phyloP scores from a whole-genome alignment of 2,329 filamentous ascomycete species.

The Xylaria hypoxylon region DNA sequence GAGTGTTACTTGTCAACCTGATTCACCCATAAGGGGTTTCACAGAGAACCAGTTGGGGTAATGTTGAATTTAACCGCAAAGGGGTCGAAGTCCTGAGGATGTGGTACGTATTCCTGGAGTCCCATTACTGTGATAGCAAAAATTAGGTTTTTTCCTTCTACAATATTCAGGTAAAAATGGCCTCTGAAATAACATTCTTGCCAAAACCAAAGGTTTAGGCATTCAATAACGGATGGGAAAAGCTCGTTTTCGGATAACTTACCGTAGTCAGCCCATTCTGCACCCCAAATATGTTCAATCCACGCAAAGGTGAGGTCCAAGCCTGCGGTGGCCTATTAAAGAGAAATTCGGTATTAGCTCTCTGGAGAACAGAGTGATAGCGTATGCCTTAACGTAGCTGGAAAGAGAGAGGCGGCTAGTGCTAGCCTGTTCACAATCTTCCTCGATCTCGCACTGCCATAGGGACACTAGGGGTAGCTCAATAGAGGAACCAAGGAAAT shows the following conservation, averaged over 20 bases:
- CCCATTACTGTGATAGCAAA: slow-evolving; percentile 54
- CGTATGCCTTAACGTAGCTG: too few relatives aligned
- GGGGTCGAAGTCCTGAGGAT: slow-evolving; percentile 47
- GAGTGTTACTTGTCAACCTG: too few relatives aligned
- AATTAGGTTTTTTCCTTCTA: neutral
- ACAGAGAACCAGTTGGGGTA: slow-evolving; percentile 36
- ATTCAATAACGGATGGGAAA: neutral
- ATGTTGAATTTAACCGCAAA: slow-evolving; percentile 47
- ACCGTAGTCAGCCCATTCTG: slow-evolving; percentile 54
- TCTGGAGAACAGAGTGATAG: too few relatives aligned
- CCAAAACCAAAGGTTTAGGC: neutral
- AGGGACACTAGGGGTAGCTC: too few relatives aligned
- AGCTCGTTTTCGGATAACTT: neutral
- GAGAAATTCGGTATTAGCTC: neutral
- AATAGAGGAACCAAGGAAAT: too few relatives aligned
- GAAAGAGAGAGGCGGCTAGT: too few relatives aligned
- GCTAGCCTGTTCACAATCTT: too few relatives aligned
- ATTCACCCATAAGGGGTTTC: neutral
- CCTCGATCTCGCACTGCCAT: too few relatives aligned
- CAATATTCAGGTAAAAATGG: neutral
- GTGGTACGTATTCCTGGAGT: slow-evolving; percentile 64
- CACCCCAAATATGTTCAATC: slow-evolving; percentile 60
- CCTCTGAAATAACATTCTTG: neutral
- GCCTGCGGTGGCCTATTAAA: slow-evolving; percentile 46
- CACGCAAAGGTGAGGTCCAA: slow-evolving; percentile 55